Evolutionary conservation across 1,284 basidiomycete genomes (phyloP), one percentile per base, ranked within the genome.

Genomic region (Sanghuangporus baumii): DNA sequence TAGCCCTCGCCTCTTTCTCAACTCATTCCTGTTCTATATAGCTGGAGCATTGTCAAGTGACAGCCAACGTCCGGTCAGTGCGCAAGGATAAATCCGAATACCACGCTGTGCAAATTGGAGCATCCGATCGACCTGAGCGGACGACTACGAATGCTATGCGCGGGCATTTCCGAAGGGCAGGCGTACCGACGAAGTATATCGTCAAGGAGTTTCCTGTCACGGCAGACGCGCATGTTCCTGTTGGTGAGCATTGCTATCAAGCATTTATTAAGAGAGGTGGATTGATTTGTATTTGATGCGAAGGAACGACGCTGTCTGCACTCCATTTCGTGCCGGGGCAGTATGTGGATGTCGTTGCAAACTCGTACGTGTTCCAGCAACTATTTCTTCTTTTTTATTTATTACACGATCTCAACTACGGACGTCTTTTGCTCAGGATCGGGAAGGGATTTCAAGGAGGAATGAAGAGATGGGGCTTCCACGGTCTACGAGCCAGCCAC

Each of bases 241-340:
- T 97, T 47, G 96, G 93, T 90, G 67, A 69, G 88, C 74, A 59
- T 50, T 41, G 47, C 46, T 16, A 14, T 38, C 16, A 34, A 62
- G 59, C 59, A 60, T 23, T 60, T 23, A 31, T 18, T 26, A n/a
- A 34, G 65, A 11, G 5, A 16, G 40, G n/a, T 26, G 50, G 8
- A 6, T 23, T 51, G 50, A 51, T 26, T 26, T 23, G n/a, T 12
- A 18, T 38, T 51, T n/a, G 23, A 14, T 7, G 2, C 23, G 50
- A 59, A 94, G 93, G 96, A 31, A 96, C 96, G 0, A 87, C 86
- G 16, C 74, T 99, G 34, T 95, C 93, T 58, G 94, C 95, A 0
- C 83, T 91, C 48, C 97, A 99, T 76, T 99, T 98, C 72, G 96
- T 99, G 14, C 97, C 97, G 0, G 97, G 97, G 0, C 97, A 99